A percentile compares a stretch with the other conserved stretches of the same genome.
Conservation (phyloP, 805 yeast genomes). For the Wickerhamiella occidentalis region DNA sequence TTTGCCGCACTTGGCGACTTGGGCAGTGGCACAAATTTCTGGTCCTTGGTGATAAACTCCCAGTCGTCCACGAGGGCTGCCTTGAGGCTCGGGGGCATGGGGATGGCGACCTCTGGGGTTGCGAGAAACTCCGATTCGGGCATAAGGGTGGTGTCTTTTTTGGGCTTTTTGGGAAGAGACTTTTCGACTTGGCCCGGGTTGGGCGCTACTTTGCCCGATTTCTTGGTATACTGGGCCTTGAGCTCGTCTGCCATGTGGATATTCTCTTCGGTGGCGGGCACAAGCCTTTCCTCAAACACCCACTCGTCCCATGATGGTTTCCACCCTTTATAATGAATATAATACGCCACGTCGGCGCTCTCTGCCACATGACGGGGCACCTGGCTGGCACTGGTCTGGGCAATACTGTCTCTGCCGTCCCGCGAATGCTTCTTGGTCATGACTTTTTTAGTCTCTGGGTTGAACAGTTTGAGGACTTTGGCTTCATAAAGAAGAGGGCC, state of each 20-base stretch:
- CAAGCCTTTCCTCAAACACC: conserved; percentile 60
- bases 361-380: conserved; percentile 28
- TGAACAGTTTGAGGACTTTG: conserved; percentile 53
- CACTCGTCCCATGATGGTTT: conserved; percentile 94
- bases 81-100: conserved; percentile 57
- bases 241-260: conserved; percentile 49
- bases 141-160: conserved; percentile 22
- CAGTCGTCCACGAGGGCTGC: conserved; percentile 77
- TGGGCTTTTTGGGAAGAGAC: not conserved
- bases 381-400: not conserved
- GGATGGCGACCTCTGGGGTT: conserved; percentile 40
- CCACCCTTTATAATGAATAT: conserved; percentile 92
- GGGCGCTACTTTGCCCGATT: conserved; percentile 14
- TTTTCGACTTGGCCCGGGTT: conserved; percentile 9
- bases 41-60: conserved; percentile 79
- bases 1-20: conserved; percentile 39
- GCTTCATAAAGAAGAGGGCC: conserved; percentile 89
- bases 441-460: conserved; percentile 28
- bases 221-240: conserved; percentile 8
- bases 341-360: conserved; percentile 38
- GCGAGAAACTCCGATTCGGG: conserved; percentile 28
- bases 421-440: conserved; percentile 2
- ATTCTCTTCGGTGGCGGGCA: conserved; percentile 59
- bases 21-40: conserved; percentile 57
- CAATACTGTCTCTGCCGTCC: conserved; percentile 17